phyloP scores from a whole-genome alignment of 345 rosid genomes.

The Gossypium sturtianum region DNA sequence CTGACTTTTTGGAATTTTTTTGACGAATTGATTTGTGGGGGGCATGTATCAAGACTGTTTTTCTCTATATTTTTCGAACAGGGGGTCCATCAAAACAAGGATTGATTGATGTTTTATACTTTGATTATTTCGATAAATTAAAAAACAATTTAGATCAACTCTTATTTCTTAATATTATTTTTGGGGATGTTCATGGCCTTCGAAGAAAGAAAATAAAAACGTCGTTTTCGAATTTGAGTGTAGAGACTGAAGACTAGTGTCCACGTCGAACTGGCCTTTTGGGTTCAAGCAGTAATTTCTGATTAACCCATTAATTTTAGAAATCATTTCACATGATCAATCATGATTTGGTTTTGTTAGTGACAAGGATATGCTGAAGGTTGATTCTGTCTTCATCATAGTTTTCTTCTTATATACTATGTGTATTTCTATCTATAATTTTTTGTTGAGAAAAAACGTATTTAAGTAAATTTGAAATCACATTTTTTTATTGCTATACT shows the following conservation, averaged over 20 bases:
- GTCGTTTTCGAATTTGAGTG: slow-evolving; percentile 8
- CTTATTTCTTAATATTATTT: no score
- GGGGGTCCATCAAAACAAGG: not conserved
- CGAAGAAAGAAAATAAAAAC: not conserved
- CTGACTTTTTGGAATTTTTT: not conserved
- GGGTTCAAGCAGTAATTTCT: slow-evolving; percentile 16
- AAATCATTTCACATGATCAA: slow-evolving; percentile 19
- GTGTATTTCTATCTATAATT: no score
- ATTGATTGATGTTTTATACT: slow-evolving; percentile 1
- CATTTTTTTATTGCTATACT: no score
- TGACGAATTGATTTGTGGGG: slow-evolving; percentile 35
- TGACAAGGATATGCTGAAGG: no score
- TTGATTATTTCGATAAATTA: not conserved
- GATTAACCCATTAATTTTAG: slow-evolving; percentile 5
- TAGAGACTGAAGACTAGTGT: not conserved
- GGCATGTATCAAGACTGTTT: slow-evolving; percentile 41
- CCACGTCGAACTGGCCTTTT: not conserved
- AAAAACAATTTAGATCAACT: no score
- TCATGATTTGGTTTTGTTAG: not conserved
- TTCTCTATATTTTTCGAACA: slow-evolving; percentile 12
- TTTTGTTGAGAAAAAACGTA: no score
- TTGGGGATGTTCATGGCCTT: not conserved
- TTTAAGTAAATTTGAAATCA: no score
- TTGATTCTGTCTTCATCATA: no score
- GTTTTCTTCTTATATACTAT: no score